Base-by-base conservation (phyloP, 306 rosid species). In the Acacia melanoxylon region DNA sequence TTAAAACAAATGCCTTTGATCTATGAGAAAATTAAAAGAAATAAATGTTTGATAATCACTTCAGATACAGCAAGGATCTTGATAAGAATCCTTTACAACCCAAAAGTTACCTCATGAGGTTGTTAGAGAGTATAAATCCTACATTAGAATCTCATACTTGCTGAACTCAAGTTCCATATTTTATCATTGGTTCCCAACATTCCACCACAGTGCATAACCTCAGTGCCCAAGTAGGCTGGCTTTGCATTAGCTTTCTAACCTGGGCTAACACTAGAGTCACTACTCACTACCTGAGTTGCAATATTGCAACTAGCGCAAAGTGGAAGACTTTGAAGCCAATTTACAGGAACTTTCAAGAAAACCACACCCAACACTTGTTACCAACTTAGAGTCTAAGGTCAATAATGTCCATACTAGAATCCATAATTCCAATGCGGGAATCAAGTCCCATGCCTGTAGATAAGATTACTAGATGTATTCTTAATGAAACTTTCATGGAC, bases 11-110 rank as follows among this genome's bases (percentile, higher is more conserved):
- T 45, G 81, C 67, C 62, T 24, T 61, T 74, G 56, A 54, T 65
- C 41, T 45, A 51, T 67, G 66, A 77, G 58, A 74, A 56, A 10
- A 66, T 69, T 75, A 70, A 76, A 74, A 49, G 40, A 74, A 72
- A 54, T 27, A 33, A 10, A 10, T 20, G 33, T 1, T 54, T 15
- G 45, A 33, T 22, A 46, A 65, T 10, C 72, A 71, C 54, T 69
- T 83, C 5, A 51, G 49, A 33, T 33, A 58, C 22, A 27, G 75
- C 69, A 31, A 78, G 70, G 82, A 25, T 11, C 35, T 10, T 61
- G 33, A 22, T 9, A 3, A 19, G 16, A 22, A 61, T 24, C 31
- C 66, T 20, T 45, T 45, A 51, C 59, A 51, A 17, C 25, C 22
- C 61, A 19, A 20, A 54, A 54, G 61, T 7, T 19, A 54, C 10